These are phyloP conservation scores for Pseudogymnoascus sp. DNA, from an alignment of 2,329 filamentous ascomycete genomes.

Conservation along the genomic window DNA sequence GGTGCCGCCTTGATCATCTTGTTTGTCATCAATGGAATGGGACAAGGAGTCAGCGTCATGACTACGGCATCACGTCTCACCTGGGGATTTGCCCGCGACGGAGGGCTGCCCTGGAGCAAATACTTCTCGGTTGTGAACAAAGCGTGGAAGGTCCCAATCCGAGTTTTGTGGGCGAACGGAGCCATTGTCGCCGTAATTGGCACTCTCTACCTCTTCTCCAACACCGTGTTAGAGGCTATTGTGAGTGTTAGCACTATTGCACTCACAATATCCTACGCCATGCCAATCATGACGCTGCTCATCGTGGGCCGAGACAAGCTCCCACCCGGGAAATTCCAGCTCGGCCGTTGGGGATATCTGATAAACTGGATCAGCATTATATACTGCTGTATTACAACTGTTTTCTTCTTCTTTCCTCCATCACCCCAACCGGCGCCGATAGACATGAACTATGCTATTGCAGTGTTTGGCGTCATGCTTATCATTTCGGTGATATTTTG, in stretches of 20 bases:
- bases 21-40: slow-evolving; percentile 48
- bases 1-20: slow-evolving; percentile 39
- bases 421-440: slow-evolving; percentile 35
- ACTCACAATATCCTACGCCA: slow-evolving; percentile 42
- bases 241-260: slow-evolving; percentile 49
- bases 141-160: slow-evolving; percentile 43
- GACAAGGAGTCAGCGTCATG: slow-evolving; percentile 43
- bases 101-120: slow-evolving; percentile 36
- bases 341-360: slow-evolving; percentile 37
- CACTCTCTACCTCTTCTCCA: slow-evolving; percentile 47
- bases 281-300: slow-evolving; percentile 43
- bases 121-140: slow-evolving; percentile 39
- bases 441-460: slow-evolving; percentile 53
- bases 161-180: slow-evolving; percentile 45
- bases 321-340: slow-evolving; percentile 35
- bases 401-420: slow-evolving; percentile 48
- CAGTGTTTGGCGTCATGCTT: slow-evolving; percentile 47
- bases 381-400: slow-evolving; percentile 43
- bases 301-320: slow-evolving; percentile 44
- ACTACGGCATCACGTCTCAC: slow-evolving; percentile 45
- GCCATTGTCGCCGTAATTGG: slow-evolving; percentile 40
- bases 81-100: slow-evolving; percentile 48
- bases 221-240: slow-evolving; percentile 44
- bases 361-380: slow-evolving; percentile 42
- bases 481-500: slow-evolving; percentile 42